These are phyloP conservation scores for Rhodomyrtus psidioides DNA, from an alignment of 441 rosid genomes.

Conservation along the genomic window DNA sequence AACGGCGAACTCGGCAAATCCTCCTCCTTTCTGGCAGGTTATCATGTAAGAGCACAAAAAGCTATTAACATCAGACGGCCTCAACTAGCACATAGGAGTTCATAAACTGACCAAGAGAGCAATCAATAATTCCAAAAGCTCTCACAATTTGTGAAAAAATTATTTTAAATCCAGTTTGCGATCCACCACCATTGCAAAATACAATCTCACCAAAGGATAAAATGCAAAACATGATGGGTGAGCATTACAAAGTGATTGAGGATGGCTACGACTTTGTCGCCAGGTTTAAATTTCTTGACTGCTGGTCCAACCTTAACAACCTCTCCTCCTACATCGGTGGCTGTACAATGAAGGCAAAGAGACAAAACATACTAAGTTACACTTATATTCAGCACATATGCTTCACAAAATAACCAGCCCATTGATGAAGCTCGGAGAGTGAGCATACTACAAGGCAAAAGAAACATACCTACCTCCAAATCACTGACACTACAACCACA, in stretches of 20 bases:
- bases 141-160: not conserved
- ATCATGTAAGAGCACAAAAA: no score
- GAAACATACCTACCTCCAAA: not conserved
- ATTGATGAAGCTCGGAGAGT: not conserved
- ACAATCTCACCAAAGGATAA: not conserved
- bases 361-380: not conserved
- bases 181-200: not conserved
- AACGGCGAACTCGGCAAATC: no score
- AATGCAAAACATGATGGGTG: not conserved
- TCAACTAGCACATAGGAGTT: not conserved
- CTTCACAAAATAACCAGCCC: not conserved
- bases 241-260: not conserved
- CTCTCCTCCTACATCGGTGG: constrained; percentile 75
- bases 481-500: not conserved
- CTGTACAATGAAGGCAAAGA: constrained; percentile 16
- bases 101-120: not conserved
- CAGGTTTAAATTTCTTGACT: not conserved
- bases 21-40: no score
- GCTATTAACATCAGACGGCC: not conserved
- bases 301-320: constrained; percentile 42
- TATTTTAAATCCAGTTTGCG: not conserved
- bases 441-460: not conserved
- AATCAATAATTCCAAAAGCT: not conserved
- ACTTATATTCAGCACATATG: not conserved
- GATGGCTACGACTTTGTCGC: not conserved